These are phyloP conservation scores for Lactuca sativa DNA, from an alignment of 129 eudicot genomes.

Conservation along the genomic window DNA sequence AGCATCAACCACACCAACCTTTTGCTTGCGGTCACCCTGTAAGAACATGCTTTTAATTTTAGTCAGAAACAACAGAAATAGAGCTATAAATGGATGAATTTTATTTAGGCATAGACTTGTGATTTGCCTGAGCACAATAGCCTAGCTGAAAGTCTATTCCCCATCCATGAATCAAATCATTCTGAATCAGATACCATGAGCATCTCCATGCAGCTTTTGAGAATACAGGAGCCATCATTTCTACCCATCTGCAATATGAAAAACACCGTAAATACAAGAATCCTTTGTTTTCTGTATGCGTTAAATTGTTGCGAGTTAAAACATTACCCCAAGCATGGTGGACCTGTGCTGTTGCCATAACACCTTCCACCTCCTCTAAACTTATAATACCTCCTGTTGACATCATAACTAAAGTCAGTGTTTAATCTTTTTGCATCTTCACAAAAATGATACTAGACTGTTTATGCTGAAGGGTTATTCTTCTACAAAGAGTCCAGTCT, in stretches of 20 bases:
- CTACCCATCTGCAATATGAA: constrained; percentile 63
- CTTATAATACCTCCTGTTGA: constrained; percentile 57
- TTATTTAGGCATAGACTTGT: not conserved
- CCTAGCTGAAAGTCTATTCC: constrained; percentile 91
- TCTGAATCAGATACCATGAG: constrained; percentile 85
- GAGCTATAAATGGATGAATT: not conserved
- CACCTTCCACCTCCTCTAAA: constrained; percentile 62
- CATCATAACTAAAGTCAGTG: not conserved
- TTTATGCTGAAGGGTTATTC: not conserved
- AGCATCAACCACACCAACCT: constrained; percentile 85
- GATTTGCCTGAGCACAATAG: constrained; percentile 88
- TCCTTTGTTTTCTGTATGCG: not conserved
- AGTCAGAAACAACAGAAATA: constrained; percentile 1
- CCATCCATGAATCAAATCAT: constrained; percentile 96
- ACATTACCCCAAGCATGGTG: constrained; percentile 83
- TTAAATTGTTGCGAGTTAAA: not conserved
- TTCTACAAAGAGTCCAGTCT: not conserved
- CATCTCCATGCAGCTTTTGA: constrained; percentile 90
- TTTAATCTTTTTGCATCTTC: not conserved
- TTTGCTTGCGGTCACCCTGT: constrained; percentile 80
- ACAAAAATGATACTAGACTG: not conserved
- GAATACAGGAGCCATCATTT: constrained; percentile 95
- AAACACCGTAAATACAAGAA: not conserved
- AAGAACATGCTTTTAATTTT: not conserved
- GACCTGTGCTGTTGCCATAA: constrained; percentile 60